Base-by-base conservation (phyloP, 2,329 filamentous ascomycete genomes). In the Colletotrichum euphorbiae region DNA sequence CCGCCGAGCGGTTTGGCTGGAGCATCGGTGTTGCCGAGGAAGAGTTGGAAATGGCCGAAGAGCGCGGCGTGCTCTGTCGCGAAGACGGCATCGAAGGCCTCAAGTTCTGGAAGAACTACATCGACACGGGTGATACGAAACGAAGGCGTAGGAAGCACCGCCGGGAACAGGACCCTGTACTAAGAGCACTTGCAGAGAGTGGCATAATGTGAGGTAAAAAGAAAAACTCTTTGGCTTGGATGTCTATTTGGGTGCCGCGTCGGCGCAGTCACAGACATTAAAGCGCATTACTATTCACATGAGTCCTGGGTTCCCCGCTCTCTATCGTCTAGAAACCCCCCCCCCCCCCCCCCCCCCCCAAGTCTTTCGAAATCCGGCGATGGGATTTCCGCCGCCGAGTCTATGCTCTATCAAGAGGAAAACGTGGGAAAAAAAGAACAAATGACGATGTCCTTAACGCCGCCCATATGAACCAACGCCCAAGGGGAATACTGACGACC, bases 41-140 rank as follows among this genome's bases (percentile, higher is more conserved):
- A 77, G 96, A 99, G 80, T 84, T 99, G 12, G 93, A 98, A 77
- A 98, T 99, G 95, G 94, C 94, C 0, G 96, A 99, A 78, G 95
- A 98, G 77, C 89, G 87, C 63, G 96, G 96, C 0, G 89, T 90
- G 3, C 78, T 99, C 19, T 98, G 95, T 77, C 90, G 96, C 54
- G 96, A 99, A 77, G 94, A 97, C 74, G 91, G 93, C 4, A 88
- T 98, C 13, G 94, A 98, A 77, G 96, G 96, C 0, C 83, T 97
- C 52, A 91, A 91, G 74, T 99, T 97, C 78, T 99, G 96, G 96
- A 90, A 92, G 79, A 99, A 99, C 75, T 87, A 84, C 66, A 87
- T 89, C 63, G 82, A 84, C 59, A 83, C 79, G 0, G 84, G 81
- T 0, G 82, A 77, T 24, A 74, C 71, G 62, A 74, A 42, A 69